Evolutionary conservation across 805 yeast genomes (phyloP), one percentile per base, ranked within the genome.

Genomic region (Metschnikowia cubensis): DNA sequence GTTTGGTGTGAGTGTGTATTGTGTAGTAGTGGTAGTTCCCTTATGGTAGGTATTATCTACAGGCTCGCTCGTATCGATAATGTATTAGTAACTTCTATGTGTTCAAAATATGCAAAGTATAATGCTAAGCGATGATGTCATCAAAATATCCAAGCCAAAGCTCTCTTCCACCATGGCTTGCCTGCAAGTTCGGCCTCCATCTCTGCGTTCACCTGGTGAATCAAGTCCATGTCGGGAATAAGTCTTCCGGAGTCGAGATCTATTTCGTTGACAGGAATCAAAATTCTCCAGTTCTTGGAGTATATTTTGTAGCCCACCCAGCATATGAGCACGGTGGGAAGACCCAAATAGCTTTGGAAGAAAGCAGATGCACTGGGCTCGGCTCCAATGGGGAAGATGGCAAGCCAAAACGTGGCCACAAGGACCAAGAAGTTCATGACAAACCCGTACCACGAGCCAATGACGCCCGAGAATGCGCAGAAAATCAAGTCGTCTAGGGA

Each of bases 401-500:
- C 61, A 35, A 58, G 57, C 66, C 66, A 64, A 55, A 64, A 62
- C 41, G 65, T 66, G 35, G 62, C 60, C 2, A 56, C 59, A 39
- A 64, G 56, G 22, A 64, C 66, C 50, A 58, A 53, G 4, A 58
- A 13, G 47, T 63, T 54, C 49, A 62, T 59, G 25, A 50, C 47
- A 53, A 63, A 55, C 13, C 65, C 60, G 50, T 61, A 62, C 54
- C 55, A 52, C 6, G 66, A 62, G 38, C 68, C 68, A 45, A 48
- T 47, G 20, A 59, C 50, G 33, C 81, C 83, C 8, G 81, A 80
- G n/a, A 68, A 57, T 33, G 85, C 70, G 43, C 66, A 65, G 65
- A 75, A 84, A 1, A 85, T 85, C 47, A 84, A 69, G 35, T 81
- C 84, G 10, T 64, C 69, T 25, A 70, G 49, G 3, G 71, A 52